phyloP scores from a whole-genome alignment of 2,329 filamentous ascomycete genomes.

The Talaromyces amestolkiae region DNA sequence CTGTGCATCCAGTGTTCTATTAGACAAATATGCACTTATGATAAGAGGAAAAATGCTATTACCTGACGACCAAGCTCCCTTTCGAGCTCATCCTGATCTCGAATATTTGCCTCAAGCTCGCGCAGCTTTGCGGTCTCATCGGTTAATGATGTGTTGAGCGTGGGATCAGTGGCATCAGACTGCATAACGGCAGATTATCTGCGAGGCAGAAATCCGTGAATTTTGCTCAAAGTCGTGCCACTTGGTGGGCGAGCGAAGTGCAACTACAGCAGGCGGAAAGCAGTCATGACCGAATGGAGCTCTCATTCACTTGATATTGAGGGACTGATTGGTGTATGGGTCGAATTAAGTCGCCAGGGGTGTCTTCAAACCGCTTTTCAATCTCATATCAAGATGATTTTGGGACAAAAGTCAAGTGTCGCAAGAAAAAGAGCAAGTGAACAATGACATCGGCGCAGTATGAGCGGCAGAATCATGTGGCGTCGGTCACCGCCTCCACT shows the following conservation, averaged over 20 bases:
- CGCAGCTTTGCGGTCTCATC: slow-evolving; percentile 61
- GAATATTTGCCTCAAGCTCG: slow-evolving; percentile 65
- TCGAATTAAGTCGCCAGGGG: not conserved
- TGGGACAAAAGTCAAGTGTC: not conserved
- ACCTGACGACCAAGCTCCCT: slow-evolving; percentile 71
- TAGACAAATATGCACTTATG: not conserved
- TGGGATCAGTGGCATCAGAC: not conserved
- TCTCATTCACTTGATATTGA: not conserved
- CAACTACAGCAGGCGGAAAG: not conserved
- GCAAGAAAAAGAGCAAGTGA: not conserved
- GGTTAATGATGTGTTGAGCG: not conserved
- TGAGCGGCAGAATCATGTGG: slow-evolving; percentile 17
- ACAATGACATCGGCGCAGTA: slow-evolving; percentile 8
- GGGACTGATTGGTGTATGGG: not conserved
- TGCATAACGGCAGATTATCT: not conserved
- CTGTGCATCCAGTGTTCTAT: slow-evolving; percentile 25
- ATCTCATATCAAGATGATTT: not conserved
- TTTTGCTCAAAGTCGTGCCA: not conserved
- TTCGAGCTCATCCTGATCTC: slow-evolving; percentile 87
- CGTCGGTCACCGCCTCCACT: slow-evolving; percentile 15
- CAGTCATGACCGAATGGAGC: not conserved
- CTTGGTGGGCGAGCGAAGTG: not conserved
- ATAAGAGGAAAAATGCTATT: slow-evolving; percentile 7
- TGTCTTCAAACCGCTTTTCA: not conserved
- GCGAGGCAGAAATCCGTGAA: not conserved